Base-by-base conservation (phyloP, 2,329 filamentous ascomycete species). In the Dactylella cylindrospora region DNA sequence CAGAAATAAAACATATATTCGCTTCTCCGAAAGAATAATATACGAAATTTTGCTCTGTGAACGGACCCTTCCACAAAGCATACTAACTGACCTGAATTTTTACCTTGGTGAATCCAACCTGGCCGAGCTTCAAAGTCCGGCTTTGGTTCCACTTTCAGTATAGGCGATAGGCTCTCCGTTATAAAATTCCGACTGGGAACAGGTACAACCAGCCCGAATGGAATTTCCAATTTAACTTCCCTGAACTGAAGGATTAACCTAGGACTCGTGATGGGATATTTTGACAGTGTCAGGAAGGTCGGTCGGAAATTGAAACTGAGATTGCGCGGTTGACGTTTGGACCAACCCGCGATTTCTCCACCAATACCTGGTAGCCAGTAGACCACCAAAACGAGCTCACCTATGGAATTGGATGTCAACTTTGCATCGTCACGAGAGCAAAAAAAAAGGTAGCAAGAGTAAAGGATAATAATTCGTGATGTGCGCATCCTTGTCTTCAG, bases 61-160 rank as follows among this genome's bases (percentile, higher is more conserved):
- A 61, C 55, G 29, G 54, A 47, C 54, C 46, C 39, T 33, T 36
- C 41, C 29, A 35, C 20, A 33, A 15, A 31, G 8, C 15, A 51
- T 28, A 28, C 13, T 44, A 38, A 25, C 39, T 12, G 41, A 23
- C 33, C 36, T 33, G 51, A 49, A 35, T 43, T 41, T 55, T 55
- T 29, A 36, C 19, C 35, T 55, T 19, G 41, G 15, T 28, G 35
- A 22, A 26, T 35, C 10, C 23, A 25, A 38, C 25, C 29, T 20
- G 28, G 31, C 19, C 38, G 28, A 29, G 41, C 20, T 32, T 31
- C 31, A 25, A 31, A 26, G 19, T 35, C 43, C 55, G 55, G 55
- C 47, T 61, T 61, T 61, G 23, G 41, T 61, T 40, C 55, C 41
- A n/a, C 29, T 43, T 61, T 49, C 5, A 43, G 55, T 13, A 38